Percentiles rank a stretch among this genome's conserved stretches.
phyloP scores from a whole-genome alignment of 139 green algal species.

The Pedinophyceae sp. region DNA sequence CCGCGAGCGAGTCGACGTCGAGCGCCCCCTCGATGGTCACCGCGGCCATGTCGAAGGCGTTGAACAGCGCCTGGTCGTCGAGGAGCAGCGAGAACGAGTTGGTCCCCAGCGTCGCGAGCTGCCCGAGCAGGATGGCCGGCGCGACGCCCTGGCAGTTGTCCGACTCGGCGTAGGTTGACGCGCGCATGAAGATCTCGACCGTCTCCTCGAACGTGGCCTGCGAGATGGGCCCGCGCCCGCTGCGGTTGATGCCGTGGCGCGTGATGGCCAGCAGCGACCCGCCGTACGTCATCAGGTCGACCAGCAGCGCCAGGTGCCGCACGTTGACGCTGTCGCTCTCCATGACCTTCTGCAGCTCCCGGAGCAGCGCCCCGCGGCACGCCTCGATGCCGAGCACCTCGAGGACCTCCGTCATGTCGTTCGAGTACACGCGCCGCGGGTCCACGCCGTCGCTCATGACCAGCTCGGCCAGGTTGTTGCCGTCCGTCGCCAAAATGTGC shows the following conservation, averaged over 20 bases:
- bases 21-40: constrained; percentile 6
- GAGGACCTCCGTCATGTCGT: constrained; percentile 85
- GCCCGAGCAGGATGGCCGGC: constrained; percentile 96
- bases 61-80: constrained; percentile 66
- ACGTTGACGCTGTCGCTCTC: constrained; percentile 92
- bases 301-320: constrained; percentile 77
- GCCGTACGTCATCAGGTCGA: constrained; percentile 68
- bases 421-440: constrained; percentile 65
- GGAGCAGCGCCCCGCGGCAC: constrained; percentile 65
- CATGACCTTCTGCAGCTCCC: constrained; percentile 92
- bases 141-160: constrained; percentile 70
- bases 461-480: constrained; percentile 83
- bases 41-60: constrained; percentile 69
- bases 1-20: not conserved
- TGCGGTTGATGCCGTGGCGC: constrained; percentile 96
- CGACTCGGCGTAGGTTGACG: constrained; percentile 49
- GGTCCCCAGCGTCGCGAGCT: constrained; percentile 60
- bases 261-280: constrained; percentile 98
- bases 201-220: constrained; percentile 98
- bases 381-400: constrained; percentile 93
- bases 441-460: constrained; percentile 88
- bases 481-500: constrained; percentile 97
- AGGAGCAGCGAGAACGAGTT: constrained; percentile 85
- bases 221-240: constrained; percentile 71
- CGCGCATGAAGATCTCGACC: constrained; percentile 89